Evolutionary conservation across 441 rosid genomes (phyloP).

Genomic region (Gossypium lobatum): DNA sequence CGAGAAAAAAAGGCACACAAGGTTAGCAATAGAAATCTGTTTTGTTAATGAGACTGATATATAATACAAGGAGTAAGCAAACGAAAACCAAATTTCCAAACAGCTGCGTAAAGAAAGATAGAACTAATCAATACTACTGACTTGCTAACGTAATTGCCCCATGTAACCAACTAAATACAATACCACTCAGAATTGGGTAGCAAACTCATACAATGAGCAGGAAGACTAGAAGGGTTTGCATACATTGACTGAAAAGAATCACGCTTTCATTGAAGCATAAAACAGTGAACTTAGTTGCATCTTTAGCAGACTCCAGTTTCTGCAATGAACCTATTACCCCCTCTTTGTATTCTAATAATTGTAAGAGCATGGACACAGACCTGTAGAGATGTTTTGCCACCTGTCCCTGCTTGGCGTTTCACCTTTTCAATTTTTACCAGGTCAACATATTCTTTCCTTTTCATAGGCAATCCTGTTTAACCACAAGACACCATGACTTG

Average conservation of each 20-base stretch:
- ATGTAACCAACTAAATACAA: neutral
- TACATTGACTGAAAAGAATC: neutral
- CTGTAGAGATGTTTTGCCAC: constrained; percentile 28
- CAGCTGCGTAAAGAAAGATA: neutral
- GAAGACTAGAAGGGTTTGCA: neutral
- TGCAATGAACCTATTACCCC: neutral
- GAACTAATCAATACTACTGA: neutral
- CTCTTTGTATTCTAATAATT: neutral
- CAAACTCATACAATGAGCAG: neutral
- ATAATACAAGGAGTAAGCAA: constrained; percentile 4
- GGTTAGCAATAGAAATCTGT: neutral
- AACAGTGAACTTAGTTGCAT: neutral
- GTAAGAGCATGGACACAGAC: constrained; percentile 16
- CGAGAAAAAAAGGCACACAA: neutral
- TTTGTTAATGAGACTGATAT: neutral
- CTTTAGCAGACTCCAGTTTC: neutral
- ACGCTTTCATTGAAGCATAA: neutral
- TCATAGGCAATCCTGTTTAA: constrained; percentile 32
- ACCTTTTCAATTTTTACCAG: constrained; percentile 27
- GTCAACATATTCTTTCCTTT: constrained; percentile 58
- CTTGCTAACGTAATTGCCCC: neutral
- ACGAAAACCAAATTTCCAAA: neutral
- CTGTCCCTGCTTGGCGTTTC: constrained; percentile 28
- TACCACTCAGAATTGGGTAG: neutral
- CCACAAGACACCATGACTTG: constrained; percentile 15